Conservation (phyloP, 2,329 filamentous ascomycete genomes). For the Bipolaris zeicola region DNA sequence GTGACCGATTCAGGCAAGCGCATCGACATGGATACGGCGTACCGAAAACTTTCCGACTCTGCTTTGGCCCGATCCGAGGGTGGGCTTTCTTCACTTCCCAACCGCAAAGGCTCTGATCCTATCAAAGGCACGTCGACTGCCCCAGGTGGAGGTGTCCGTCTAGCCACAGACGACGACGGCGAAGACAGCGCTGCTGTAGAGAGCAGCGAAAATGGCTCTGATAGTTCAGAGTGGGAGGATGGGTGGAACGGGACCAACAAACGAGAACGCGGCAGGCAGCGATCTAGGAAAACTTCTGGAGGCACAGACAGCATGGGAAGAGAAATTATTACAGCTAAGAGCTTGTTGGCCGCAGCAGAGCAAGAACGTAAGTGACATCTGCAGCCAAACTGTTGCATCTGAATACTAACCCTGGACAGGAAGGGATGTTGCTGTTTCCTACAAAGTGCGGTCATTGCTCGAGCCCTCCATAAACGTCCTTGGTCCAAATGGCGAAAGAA, state of each 20-base stretch:
- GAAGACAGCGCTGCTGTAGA: slow-evolving; percentile 66
- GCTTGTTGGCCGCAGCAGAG: slow-evolving; percentile 74
- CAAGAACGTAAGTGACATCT: slow-evolving; percentile 69
- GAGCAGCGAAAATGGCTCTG: slow-evolving; percentile 67
- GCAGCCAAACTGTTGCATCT: background rate
- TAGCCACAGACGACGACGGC: slow-evolving; percentile 54
- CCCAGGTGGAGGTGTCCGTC: slow-evolving; percentile 59
- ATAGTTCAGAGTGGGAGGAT: slow-evolving; percentile 69
- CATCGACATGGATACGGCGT: slow-evolving; percentile 72
- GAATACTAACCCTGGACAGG: slow-evolving; percentile 38
- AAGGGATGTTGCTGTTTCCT: slow-evolving; percentile 58
- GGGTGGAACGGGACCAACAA: slow-evolving; percentile 48
- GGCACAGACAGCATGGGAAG: slow-evolving; percentile 44
- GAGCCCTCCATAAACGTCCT: slow-evolving; percentile 72
- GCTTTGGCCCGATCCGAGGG: slow-evolving; percentile 69
- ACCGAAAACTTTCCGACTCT: slow-evolving; percentile 73
- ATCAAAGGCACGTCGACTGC: slow-evolving; percentile 50
- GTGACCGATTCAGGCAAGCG: slow-evolving; percentile 66
- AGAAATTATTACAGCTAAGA: slow-evolving; percentile 57
- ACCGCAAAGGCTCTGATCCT: slow-evolving; percentile 56
- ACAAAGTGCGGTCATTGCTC: slow-evolving; percentile 67
- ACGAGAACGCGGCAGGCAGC: slow-evolving; percentile 48
- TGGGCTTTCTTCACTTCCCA: slow-evolving; percentile 62
- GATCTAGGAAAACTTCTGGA: slow-evolving; percentile 41
- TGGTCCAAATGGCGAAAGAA: slow-evolving; percentile 64